Evolutionary conservation across 371 early-diverging fungal genomes (phyloP), one percentile per base, ranked within the genome.

Genomic region (Lichtheimia ornata): DNA sequence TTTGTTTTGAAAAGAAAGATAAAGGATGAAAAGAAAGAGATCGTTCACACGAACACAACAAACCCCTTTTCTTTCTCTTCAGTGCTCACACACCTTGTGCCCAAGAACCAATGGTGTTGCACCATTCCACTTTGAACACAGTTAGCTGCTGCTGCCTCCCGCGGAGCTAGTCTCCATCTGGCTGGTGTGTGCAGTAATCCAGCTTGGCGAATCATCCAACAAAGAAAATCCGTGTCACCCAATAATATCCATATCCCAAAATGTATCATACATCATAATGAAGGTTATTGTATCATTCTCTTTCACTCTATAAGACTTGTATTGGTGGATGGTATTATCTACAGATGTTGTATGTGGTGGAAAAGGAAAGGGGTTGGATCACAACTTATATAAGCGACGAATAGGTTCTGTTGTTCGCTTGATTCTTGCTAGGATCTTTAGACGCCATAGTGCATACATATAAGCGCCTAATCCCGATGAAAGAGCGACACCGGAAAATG

Each of bases 401-500:
- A 59, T 50, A 14, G 53, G 50, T 40, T 50, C 18, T 18, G 35
- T 40, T 56, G 7, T 11, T 59, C 15, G 25, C 24, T 59, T 59
- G 7, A 77, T 69, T 20, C 69, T 70, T 5, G 75, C 73, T 11
- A 78, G 55, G 0, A 65, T 60, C 61, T 68, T 66, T 24, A 78
- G 58, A 41, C 71, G 73, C 30, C 66, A 62, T 7, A 75, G 41
- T 0, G 79, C 64, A 18, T 73, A 53, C 0, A 67, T 70, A 65
- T 73, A 78, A 0, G 66, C 79, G 42, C 75, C 73, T 12, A 64
- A 4, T 18, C 79, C 79, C 12, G 76, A 67, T 50, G 67, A 61
- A n/a, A 83, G 53, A 0, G 89, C 88, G 6, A 81, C 63, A 11
- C 83, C 79, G 2, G 83, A 77, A 6, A 91, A 84, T 12, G 84